Base-by-base conservation (phyloP, 2,329 filamentous ascomycete genomes). In the Parastagonospora nodorum region DNA sequence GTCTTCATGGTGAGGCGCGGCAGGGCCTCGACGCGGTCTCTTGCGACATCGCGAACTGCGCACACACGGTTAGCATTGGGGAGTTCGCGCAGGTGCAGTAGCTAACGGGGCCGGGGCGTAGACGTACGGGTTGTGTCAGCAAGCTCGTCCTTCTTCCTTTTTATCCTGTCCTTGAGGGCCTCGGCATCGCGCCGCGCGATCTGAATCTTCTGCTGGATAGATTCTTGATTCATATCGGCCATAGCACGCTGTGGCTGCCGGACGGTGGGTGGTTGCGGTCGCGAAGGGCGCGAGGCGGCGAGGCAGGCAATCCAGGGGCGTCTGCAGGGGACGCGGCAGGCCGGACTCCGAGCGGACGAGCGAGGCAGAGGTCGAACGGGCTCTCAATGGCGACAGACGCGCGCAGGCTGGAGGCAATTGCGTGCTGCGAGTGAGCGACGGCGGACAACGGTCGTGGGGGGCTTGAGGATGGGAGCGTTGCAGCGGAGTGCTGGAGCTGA, bases 111-210 rank as follows among this genome's bases (percentile, higher is more conserved):
- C 38, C 24, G 9, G 43, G 44, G 42, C 53, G 32, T 43, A 48
- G 50, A 78, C 93, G 85, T 87, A 99, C 94, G 88, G 73, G 92
- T 95, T 60, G 92, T 96, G 78, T 99, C 94, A 74, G 93, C 93
- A 67, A 99, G 85, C 80, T 97, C 94, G 85, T 99, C 94, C 89
- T 97, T 97, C 87, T 96, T 96, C 79, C 92, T 87, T 88, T 97
- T 97, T 86, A 97, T 97, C 78, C 90, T 88, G 77, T 97, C 93
- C 84, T 97, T 97, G 67, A 97, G 82, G 46, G 90, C 92, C 82
- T 97, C 94, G 69, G 94, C 94, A 84, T 99, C 94, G 82, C 94
- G 90, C 78, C 94, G 88, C 75, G 94, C 93, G 79, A 92, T 89
- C 84, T 97, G 93, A 86, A 97, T 96, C 76, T 76, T 79, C 72